Evolutionary conservation across 148 eudicot genomes (phyloP).

Genomic region (Cornus controversa): DNA sequence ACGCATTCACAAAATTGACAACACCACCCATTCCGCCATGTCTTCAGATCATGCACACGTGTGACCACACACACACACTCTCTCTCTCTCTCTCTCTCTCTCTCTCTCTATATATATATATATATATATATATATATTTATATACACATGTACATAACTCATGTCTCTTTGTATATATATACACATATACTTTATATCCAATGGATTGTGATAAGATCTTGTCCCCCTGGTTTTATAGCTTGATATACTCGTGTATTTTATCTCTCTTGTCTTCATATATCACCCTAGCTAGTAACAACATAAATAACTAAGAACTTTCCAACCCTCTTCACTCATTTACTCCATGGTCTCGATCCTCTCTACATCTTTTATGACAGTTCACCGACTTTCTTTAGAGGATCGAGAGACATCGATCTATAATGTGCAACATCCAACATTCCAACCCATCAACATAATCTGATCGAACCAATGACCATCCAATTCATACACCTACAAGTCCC

Average conservation of each 20-base stretch:
- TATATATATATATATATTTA: too few relatives aligned
- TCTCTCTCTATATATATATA: too few relatives aligned
- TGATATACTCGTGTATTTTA: not conserved
- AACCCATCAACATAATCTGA: not conserved
- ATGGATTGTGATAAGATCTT: conserved; percentile 2
- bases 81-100: too few relatives aligned
- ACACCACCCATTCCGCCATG: too few relatives aligned
- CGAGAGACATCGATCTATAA: not conserved
- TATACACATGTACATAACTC: too few relatives aligned
- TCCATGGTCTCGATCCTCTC: not conserved
- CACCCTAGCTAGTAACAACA: not conserved
- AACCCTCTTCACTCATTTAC: not conserved
- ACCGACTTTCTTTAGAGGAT: not conserved
- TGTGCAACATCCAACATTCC: not conserved
- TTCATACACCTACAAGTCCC: too few relatives aligned
- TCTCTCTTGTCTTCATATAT: not conserved
- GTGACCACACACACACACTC: too few relatives aligned
- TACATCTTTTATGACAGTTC: not conserved
- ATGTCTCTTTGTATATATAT: too few relatives aligned
- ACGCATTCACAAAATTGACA: too few relatives aligned
- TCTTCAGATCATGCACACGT: too few relatives aligned
- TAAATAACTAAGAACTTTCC: not conserved
- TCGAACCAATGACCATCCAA: too few relatives aligned
- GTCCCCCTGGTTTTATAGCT: not conserved
- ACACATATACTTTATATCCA: not conserved